phyloP scores from a whole-genome alignment of 768 basidiomycete species.

The Glaciozyma martinii region DNA sequence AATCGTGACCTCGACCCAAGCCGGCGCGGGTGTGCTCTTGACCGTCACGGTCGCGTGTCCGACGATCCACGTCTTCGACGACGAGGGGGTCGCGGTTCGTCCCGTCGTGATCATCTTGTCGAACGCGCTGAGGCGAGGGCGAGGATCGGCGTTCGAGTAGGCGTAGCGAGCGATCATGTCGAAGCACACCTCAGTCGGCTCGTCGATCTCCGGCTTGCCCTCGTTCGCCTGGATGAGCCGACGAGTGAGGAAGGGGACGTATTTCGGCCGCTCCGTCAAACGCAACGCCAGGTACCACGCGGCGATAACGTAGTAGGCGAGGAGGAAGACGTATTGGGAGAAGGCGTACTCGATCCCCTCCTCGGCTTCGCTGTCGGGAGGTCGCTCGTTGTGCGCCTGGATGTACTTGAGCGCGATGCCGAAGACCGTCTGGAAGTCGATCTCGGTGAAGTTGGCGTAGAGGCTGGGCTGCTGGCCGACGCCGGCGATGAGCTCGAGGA shows the following conservation, averaged over 20 bases:
- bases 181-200: constrained; percentile 89
- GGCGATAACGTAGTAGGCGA: constrained; percentile 52
- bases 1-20: constrained; percentile 81
- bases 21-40: constrained; percentile 57
- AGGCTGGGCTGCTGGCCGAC: constrained; percentile 69
- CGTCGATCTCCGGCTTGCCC: constrained; percentile 62
- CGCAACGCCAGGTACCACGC: constrained; percentile 87
- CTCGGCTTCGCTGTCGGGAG: constrained; percentile 19
- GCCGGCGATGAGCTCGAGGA: constrained; percentile 80
- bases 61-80: constrained; percentile 54
- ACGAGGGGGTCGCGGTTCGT: constrained; percentile 9
- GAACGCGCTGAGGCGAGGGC: constrained; percentile 69
- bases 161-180: constrained; percentile 95
- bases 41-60: constrained; percentile 80
- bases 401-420: constrained; percentile 89
- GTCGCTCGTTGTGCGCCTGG: constrained; percentile 57
- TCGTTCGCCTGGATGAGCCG: constrained; percentile 81
- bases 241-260: constrained; percentile 75
- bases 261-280: constrained; percentile 65
- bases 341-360: constrained; percentile 60
- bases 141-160: constrained; percentile 85
- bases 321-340: constrained; percentile 35
- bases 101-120: constrained; percentile 65
- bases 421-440: constrained; percentile 86
- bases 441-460: constrained; percentile 82